phyloP scores from a whole-genome alignment of 352 stramenopile species.

The Phytophthora fragariae region DNA sequence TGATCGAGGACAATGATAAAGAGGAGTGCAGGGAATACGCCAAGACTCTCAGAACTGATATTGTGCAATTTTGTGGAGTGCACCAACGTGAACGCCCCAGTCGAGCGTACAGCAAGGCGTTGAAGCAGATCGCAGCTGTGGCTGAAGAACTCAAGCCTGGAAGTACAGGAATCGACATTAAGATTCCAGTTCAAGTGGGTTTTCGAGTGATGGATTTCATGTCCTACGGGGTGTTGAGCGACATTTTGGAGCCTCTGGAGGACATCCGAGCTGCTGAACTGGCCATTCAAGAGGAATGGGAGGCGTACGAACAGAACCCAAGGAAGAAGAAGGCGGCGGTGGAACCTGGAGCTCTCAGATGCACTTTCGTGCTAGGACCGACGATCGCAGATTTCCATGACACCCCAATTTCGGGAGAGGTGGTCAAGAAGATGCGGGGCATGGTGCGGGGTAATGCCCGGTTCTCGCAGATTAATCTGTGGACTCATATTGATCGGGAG shows the following conservation, averaged over 20 bases:
- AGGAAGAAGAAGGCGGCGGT: constrained; percentile 1
- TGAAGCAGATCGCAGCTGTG: constrained; percentile 18
- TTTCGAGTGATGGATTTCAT: constrained; percentile 12
- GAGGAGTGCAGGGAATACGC: constrained; percentile 3
- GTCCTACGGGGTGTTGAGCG: constrained; percentile 7
- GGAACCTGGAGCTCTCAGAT: constrained; percentile 8
- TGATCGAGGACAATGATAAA: constrained; percentile 12
- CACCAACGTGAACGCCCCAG: constrained; percentile 14
- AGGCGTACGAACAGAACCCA: neutral
- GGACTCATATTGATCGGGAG: constrained; percentile 1
- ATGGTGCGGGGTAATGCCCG: constrained; percentile 11
- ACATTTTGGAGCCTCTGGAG: neutral
- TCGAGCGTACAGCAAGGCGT: constrained; percentile 6
- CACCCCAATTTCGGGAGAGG: neutral
- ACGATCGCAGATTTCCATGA: constrained; percentile 23
- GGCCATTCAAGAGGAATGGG: constrained; percentile 13
- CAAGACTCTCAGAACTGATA: constrained; percentile 21
- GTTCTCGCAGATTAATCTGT: constrained; percentile 20
- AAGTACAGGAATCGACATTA: constrained; percentile 15
- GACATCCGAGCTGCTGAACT: constrained; percentile 5
- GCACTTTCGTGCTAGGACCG: constrained; percentile 26
- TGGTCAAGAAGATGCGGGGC: constrained; percentile 1
- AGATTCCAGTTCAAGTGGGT: constrained; percentile 16
- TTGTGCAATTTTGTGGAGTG: constrained; percentile 16
- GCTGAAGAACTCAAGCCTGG: neutral